A percentile compares a stretch with the other conserved stretches of the same genome.
Conservation (phyloP, 179 eudicot species). For the Dionaea muscipula region DNA sequence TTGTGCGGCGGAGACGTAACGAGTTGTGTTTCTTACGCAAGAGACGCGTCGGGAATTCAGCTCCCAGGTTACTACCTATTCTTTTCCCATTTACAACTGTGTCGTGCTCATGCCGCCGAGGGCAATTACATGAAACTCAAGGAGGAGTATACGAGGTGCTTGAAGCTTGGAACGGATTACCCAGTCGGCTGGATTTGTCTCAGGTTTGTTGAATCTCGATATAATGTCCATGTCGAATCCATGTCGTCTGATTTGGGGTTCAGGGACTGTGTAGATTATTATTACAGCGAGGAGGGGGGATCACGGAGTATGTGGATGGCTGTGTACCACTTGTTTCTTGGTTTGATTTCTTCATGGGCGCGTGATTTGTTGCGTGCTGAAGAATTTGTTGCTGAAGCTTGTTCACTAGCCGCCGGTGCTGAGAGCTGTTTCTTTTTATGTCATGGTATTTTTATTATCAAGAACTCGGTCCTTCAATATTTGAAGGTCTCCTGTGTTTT, state of each 20-base stretch:
- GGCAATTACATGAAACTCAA: constrained; percentile 26
- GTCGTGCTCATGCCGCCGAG: constrained; percentile 74
- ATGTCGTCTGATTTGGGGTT: constrained; percentile 31
- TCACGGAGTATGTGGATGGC: constrained; percentile 62
- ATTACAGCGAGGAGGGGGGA: constrained; percentile 27
- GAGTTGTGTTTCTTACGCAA: constrained; percentile 45
- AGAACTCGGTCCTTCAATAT: not conserved
- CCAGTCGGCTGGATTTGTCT: constrained; percentile 80
- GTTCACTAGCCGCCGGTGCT: constrained; percentile 39
- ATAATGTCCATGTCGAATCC: constrained; percentile 31
- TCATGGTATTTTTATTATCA: constrained; percentile 60
- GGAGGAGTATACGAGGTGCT: constrained; percentile 45
- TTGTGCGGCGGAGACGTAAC: constrained; percentile 44
- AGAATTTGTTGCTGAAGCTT: constrained; percentile 54
- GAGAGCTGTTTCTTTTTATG: constrained; percentile 72
- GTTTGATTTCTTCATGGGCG: constrained; percentile 37
- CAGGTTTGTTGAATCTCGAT: constrained; percentile 46
- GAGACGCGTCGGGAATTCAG: constrained; percentile 40
- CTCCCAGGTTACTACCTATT: constrained; percentile 45
- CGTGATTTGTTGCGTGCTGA: constrained; percentile 55
- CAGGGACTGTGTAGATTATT: constrained; percentile 44
- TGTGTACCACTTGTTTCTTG: constrained; percentile 51
- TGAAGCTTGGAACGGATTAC: constrained; percentile 59
- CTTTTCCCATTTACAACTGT: constrained; percentile 72
- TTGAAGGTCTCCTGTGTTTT: not conserved